A percentile compares a stretch with the other conserved stretches of the same genome.
phyloP scores from a whole-genome alignment of 2,329 filamentous ascomycete genomes.

The Penicillium sp. region DNA sequence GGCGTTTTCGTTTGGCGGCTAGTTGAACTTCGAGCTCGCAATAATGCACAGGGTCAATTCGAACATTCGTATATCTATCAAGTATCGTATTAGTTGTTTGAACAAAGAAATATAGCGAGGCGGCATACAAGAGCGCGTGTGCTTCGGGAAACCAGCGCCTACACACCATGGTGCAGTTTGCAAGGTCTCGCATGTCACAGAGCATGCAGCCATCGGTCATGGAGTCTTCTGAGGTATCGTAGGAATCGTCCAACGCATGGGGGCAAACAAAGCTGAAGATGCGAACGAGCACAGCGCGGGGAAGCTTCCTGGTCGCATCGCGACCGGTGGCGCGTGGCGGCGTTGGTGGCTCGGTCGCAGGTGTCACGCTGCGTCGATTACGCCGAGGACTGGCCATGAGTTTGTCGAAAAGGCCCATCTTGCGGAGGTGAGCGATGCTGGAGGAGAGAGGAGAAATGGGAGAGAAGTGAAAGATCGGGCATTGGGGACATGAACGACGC shows the following conservation, averaged over 20 bases:
- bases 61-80: slow-evolving; percentile 77
- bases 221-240: slow-evolving; percentile 79
- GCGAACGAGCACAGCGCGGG: slow-evolving; percentile 66
- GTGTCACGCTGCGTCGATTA: slow-evolving; percentile 25
- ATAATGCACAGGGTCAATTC: slow-evolving; percentile 93
- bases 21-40: slow-evolving; percentile 83
- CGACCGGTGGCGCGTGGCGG: slow-evolving; percentile 19
- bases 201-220: slow-evolving; percentile 83
- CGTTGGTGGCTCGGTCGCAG: slow-evolving; percentile 20
- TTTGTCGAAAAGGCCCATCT: slow-evolving; percentile 34
- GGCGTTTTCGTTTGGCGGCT: slow-evolving; percentile 73
- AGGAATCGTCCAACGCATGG: slow-evolving; percentile 72
- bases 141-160: slow-evolving; percentile 67
- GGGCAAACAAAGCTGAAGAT: slow-evolving; percentile 85
- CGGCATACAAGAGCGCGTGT: slow-evolving; percentile 62
- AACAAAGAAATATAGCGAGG: slow-evolving; percentile 1
- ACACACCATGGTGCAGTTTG: slow-evolving; percentile 73
- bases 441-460: neutral
- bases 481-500: slow-evolving; percentile 1
- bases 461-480: slow-evolving; percentile 1
- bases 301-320: slow-evolving; percentile 56
- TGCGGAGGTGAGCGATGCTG: slow-evolving; percentile 1
- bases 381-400: slow-evolving; percentile 29
- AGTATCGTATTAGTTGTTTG: neutral
- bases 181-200: slow-evolving; percentile 86